Base-by-base conservation (phyloP, 2,329 filamentous ascomycete species). In the Fusarium sp. region DNA sequence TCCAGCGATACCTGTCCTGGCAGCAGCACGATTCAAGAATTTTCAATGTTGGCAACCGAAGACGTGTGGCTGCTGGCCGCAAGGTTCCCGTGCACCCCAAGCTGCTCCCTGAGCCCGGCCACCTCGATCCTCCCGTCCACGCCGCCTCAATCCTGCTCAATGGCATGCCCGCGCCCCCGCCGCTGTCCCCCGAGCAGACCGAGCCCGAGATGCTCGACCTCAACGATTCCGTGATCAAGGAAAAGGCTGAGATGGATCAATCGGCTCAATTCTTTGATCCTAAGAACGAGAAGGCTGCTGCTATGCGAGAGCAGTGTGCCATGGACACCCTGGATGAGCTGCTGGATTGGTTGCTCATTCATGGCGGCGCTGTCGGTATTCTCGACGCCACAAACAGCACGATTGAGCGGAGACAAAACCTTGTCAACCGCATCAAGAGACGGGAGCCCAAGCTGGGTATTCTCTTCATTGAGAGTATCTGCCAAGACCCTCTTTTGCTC, bases 361-460 rank as follows among this genome's bases (percentile, higher is more conserved):
- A 92, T 63, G 94, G 93, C 31, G 96, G 96, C 56, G 94, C 95
- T 34, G 94, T 98, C 11, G 96, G 96, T 40, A 98, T 99, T 72
- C 90, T 99, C 14, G 96, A 99, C 83, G 96, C 96, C 9, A 99
- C 96, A 9, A 99, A 99, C 85, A 98, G 95, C 85, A 99, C 96
- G 0, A 88, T 97, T 59, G 90, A 94, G 72, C 92, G 96, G 40
- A 91, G 96, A 59, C 92, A 96, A 82, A 89, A 93, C 29, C 89
- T 99, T 64, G 94, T 97, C 78, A 90, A 96, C 70, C 93, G 91
- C 75, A 94, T 98, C 79, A 93, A 94, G 77, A 86, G 91, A 62
- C 90, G 94, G 62, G 96, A 97, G 76, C 95, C 96, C 3, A 93
- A 94, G 69, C 87, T 99, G 24, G 96, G 96, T 35, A 94, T 99